Evolutionary conservation across 2,329 filamentous ascomycete species (phyloP).

Genomic region (Colletotrichum limetticola): DNA sequence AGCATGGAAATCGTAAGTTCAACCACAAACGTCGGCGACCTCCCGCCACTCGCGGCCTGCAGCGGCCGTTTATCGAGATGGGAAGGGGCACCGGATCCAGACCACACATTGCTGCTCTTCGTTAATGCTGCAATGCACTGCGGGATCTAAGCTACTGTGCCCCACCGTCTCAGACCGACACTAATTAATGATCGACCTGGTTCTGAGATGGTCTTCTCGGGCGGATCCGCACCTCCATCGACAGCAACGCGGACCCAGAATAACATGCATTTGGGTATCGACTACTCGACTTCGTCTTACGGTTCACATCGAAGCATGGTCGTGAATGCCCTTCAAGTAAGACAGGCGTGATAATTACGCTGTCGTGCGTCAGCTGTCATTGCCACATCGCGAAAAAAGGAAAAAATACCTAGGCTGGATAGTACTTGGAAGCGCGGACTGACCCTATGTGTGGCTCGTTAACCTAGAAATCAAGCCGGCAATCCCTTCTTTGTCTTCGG

Average conservation of each 20-base stretch:
- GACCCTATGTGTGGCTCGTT: conserved; percentile 7
- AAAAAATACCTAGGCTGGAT: background rate
- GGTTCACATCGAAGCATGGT: background rate
- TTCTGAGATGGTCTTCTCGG: conserved; percentile 11
- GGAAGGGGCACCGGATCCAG: conserved; percentile 16
- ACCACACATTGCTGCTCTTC: background rate
- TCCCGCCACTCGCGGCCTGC: conserved; percentile 5
- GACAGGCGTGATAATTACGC: background rate
- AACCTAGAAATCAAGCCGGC: background rate
- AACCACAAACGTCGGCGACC: background rate
- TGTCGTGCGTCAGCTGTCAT: background rate
- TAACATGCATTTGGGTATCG: background rate
- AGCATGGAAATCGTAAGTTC: conserved; percentile 23
- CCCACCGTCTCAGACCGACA: conserved; percentile 2
- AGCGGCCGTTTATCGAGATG: conserved; percentile 17
- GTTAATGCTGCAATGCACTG: background rate
- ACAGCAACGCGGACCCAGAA: conserved; percentile 3
- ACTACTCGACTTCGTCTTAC: background rate
- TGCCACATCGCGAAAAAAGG: background rate
- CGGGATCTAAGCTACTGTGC: background rate
- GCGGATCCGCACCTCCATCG: conserved; percentile 25
- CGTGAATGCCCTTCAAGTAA: background rate
- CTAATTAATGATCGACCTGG: background rate
- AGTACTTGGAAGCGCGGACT: background rate
- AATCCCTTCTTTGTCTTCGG: conserved; percentile 14